Evolutionary conservation across 164 flowering plant species (phyloP).

Genomic region (Kalanchoe fedtschenkoi): DNA sequence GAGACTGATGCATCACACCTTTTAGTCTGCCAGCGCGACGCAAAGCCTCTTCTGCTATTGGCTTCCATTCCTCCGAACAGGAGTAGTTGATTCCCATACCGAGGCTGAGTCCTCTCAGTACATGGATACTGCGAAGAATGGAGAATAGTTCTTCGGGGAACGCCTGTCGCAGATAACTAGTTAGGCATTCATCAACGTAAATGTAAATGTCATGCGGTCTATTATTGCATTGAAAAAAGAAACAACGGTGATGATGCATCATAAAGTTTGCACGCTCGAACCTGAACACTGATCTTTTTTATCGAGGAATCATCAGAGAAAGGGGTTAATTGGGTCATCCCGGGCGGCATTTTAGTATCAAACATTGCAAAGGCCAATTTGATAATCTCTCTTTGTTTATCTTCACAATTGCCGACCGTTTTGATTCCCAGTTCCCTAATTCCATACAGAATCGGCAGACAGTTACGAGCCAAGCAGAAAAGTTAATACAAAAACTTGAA

Average conservation of each 20-base stretch:
- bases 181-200: not conserved
- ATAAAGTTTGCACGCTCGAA: conserved; percentile 12
- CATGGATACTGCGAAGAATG: conserved; percentile 77
- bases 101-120: conserved; percentile 87
- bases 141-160: conserved; percentile 95
- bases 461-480: not conserved
- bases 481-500: not conserved
- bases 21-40: conserved; percentile 49
- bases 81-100: conserved; percentile 87
- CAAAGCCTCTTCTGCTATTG: conserved; percentile 88
- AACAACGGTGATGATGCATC: not conserved
- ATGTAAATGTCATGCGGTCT: not conserved
- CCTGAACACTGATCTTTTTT: conserved; percentile 67
- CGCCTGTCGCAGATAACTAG: conserved; percentile 23
- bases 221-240: not conserved
- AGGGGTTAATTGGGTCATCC: conserved; percentile 66
- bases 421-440: conserved; percentile 79
- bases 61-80: conserved; percentile 87
- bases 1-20: conserved; percentile 20
- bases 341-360: conserved; percentile 89
- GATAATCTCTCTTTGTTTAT: conserved; percentile 57
- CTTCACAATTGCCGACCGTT: conserved; percentile 42
- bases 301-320: conserved; percentile 82
- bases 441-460: not conserved
- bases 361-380: conserved; percentile 79